Evolutionary conservation across 306 rosid genomes (phyloP).

Genomic region (Astragalus glycyphyllos): DNA sequence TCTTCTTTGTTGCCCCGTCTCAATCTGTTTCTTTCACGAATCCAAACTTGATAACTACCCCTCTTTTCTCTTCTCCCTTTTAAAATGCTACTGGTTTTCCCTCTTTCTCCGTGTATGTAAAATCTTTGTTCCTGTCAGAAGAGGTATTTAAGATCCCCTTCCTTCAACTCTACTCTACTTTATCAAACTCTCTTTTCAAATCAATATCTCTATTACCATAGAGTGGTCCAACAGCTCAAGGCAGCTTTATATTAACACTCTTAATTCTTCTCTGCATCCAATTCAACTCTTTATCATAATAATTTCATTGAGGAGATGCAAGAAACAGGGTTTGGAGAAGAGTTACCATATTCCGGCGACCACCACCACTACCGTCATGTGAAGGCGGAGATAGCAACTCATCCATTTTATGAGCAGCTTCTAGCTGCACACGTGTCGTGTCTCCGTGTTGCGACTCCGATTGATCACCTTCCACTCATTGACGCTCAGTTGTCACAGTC

Average conservation of each 20-base stretch:
- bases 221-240: no score
- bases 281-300: no score
- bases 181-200: no score
- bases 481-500: conserved; percentile 84
- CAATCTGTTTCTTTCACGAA: no score
- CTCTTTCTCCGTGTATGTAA: conserved; percentile 54
- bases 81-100: background rate
- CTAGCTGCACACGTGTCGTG: conserved; percentile 80
- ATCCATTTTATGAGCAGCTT: conserved; percentile 82
- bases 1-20: no score
- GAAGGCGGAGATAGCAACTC: conserved; percentile 86
- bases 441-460: conserved; percentile 89
- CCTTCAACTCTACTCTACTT: conserved; percentile 45
- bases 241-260: no score
- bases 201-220: no score
- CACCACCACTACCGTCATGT: conserved; percentile 44
- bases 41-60: no score
- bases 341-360: background rate
- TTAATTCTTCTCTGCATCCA: no score
- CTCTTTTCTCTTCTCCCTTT: no score
- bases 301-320: conserved; percentile 51
- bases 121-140: conserved; percentile 61
- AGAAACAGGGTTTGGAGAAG: conserved; percentile 63
- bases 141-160: conserved; percentile 77
- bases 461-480: conserved; percentile 83